Conservation (phyloP, 768 basidiomycete genomes). For the Kwoniella bestiolae region DNA sequence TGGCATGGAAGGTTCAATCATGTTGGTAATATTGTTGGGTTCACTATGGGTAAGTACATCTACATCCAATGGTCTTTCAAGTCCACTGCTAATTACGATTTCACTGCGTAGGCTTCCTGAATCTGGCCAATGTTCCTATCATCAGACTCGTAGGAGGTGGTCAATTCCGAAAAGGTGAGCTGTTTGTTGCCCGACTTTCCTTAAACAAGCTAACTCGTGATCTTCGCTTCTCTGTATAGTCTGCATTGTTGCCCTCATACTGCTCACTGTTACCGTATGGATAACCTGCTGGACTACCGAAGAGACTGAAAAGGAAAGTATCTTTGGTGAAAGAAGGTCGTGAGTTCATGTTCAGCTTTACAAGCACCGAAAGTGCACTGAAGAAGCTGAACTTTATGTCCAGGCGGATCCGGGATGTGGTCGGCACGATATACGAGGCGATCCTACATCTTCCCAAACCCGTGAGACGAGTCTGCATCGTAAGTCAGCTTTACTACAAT, state of each 20-base stretch:
- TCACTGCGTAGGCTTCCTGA: constrained; percentile 84
- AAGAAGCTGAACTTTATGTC: not conserved
- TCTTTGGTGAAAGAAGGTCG: constrained; percentile 55
- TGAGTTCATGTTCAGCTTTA: constrained; percentile 32
- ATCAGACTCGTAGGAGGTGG: constrained; percentile 80
- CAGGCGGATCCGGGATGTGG: constrained; percentile 72
- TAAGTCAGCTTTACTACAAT: constrained; percentile 14
- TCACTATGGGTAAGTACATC: constrained; percentile 81
- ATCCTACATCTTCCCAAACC: constrained; percentile 77
- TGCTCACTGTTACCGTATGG: constrained; percentile 79
- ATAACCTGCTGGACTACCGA: constrained; percentile 85
- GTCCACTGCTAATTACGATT: too few relatives aligned
- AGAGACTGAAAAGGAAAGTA: constrained; percentile 64
- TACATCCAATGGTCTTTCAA: too few relatives aligned
- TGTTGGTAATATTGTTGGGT: constrained; percentile 95
- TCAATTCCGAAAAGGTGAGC: constrained; percentile 79
- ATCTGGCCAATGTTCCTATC: constrained; percentile 78
- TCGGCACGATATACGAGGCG: constrained; percentile 76
- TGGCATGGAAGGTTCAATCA: constrained; percentile 98
- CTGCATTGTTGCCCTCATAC: constrained; percentile 79
- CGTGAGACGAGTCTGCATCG: constrained; percentile 78
- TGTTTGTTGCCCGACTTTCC: not conserved
- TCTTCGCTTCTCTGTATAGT: constrained; percentile 61
- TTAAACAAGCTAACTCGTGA: not conserved
- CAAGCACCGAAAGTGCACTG: too few relatives aligned